These are phyloP conservation scores for Ballota nigra DNA, from an alignment of 257 asterid genomes.

Conservation along the genomic window DNA sequence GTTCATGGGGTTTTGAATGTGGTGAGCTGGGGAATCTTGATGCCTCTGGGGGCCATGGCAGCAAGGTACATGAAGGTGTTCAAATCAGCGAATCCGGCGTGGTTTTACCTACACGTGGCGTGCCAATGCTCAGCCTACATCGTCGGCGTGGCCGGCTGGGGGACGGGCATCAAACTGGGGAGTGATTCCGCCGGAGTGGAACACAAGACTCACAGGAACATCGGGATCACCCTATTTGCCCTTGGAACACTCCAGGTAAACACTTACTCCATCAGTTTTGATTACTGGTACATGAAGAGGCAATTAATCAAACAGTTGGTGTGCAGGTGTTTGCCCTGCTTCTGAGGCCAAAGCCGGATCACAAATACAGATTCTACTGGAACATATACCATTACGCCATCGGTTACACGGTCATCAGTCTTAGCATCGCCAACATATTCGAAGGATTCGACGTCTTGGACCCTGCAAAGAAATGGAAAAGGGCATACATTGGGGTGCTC, in stretches of 20 bases:
- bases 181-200: constrained; percentile 47
- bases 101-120: constrained; percentile 72
- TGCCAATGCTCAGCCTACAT: constrained; percentile 63
- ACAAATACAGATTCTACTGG: constrained; percentile 72
- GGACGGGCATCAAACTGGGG: constrained; percentile 70
- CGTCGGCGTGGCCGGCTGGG: constrained; percentile 86
- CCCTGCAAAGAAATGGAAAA: constrained; percentile 59
- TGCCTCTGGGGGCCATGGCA: constrained; percentile 62
- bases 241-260: constrained; percentile 72
- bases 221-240: constrained; percentile 62
- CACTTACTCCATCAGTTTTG: too few relatives aligned
- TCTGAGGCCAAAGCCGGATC: constrained; percentile 80
- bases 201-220: constrained; percentile 48
- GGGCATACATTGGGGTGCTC: constrained; percentile 53
- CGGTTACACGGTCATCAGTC: constrained; percentile 57
- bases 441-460: constrained; percentile 72
- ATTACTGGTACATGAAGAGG: background rate
- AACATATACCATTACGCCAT: constrained; percentile 63
- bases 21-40: constrained; percentile 79
- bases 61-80: constrained; percentile 77
- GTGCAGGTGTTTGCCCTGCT: constrained; percentile 60
- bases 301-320: background rate
- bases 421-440: constrained; percentile 62
- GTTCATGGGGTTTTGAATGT: constrained; percentile 70
- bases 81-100: constrained; percentile 62